phyloP scores from a whole-genome alignment of 1,139 yeast genomes.

The Candida sanyaensis region DNA sequence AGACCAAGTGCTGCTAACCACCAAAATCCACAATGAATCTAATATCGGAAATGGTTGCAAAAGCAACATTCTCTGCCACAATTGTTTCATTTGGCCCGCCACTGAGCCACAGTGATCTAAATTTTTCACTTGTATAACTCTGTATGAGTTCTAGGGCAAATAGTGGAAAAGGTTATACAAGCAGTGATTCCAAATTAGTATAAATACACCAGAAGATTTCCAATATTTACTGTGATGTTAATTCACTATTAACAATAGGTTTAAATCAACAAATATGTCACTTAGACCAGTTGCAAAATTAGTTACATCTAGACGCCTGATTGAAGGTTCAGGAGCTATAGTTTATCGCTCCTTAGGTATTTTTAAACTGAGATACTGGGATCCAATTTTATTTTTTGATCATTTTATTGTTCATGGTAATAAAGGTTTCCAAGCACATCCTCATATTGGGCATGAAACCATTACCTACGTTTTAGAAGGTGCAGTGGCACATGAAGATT shows the following conservation, averaged over 20 bases:
- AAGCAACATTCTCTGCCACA: neutral
- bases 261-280: conserved; percentile 2
- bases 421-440: conserved; percentile 93
- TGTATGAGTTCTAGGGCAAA: too few relatives aligned
- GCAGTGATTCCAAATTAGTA: neutral
- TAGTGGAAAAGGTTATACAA: too few relatives aligned
- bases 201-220: neutral
- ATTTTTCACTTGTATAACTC: too few relatives aligned
- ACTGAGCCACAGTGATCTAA: neutral
- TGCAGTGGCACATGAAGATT: conserved; percentile 86
- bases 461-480: conserved; percentile 76
- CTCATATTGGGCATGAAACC: conserved; percentile 91
- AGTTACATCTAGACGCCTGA: conserved; percentile 68
- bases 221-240: neutral
- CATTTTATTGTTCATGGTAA: conserved; percentile 56
- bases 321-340: conserved; percentile 88
- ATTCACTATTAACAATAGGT: neutral
- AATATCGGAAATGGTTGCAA: neutral
- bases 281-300: conserved; percentile 58
- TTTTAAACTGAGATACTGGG: conserved; percentile 62
- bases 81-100: neutral
- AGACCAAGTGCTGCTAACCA: neutral
- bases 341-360: conserved; percentile 84
- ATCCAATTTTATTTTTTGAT: conserved; percentile 84
- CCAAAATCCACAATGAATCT: neutral